phyloP scores from a whole-genome alignment of 2,329 filamentous ascomycete species.

The Scedosporium apiospermum region DNA sequence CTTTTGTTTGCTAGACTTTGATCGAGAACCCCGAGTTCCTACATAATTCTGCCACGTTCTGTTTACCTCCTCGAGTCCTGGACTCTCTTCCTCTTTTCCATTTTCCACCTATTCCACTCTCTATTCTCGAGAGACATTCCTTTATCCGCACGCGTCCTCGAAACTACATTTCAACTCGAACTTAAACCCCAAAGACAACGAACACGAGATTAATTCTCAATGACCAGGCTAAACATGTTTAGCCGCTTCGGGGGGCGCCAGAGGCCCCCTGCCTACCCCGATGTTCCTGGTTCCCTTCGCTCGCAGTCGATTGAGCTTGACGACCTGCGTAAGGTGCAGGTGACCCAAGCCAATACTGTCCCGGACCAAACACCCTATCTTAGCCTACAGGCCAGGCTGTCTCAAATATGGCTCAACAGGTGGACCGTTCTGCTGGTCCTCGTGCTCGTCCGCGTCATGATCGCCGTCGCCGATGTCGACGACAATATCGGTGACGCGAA shows the following conservation, averaged over 20 bases:
- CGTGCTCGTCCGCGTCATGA: slow-evolving; percentile 69
- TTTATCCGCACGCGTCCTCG: too few species aligned
- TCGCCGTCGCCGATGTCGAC: slow-evolving; percentile 65
- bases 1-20: neutral
- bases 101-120: too few species aligned
- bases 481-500: slow-evolving; percentile 68
- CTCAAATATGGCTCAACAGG: slow-evolving; percentile 94
- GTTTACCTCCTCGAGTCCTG: too few species aligned
- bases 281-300: slow-evolving; percentile 25
- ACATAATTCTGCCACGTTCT: too few species aligned
- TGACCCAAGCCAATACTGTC: slow-evolving; percentile 43
- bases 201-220: neutral
- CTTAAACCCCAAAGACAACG: neutral
- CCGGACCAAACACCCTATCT: slow-evolving; percentile 81
- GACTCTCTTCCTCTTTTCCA: too few species aligned
- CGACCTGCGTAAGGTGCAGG: slow-evolving; percentile 20
- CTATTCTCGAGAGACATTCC: too few species aligned
- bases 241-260: neutral
- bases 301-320: slow-evolving; percentile 26
- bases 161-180: too few species aligned
- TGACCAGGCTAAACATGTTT: neutral
- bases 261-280: neutral
- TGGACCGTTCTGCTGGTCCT: slow-evolving; percentile 89
- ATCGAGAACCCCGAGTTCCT: too few species aligned
- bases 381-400: slow-evolving; percentile 77